Conservation (phyloP, 2,329 filamentous ascomycete species). For the Aspergillus intermedius region DNA sequence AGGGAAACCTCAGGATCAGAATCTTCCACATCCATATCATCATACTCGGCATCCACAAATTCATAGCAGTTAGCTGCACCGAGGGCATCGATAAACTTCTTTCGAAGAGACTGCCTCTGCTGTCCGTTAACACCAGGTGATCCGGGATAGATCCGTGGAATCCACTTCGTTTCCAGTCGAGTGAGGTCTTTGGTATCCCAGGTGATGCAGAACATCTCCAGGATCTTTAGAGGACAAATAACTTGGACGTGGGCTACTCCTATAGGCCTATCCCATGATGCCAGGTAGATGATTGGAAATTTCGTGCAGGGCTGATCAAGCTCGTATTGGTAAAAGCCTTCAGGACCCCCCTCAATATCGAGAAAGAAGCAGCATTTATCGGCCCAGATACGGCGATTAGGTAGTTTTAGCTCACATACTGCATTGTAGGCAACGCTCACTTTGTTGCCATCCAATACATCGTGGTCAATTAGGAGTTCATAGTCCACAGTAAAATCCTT, state of each 20-base stretch:
- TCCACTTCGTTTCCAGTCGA: slow-evolving; percentile 13
- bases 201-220: slow-evolving; percentile 19
- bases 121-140: slow-evolving; percentile 4
- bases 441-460: neutral
- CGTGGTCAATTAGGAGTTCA: slow-evolving; percentile 11
- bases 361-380: slow-evolving; percentile 25
- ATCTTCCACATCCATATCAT: too few relatives aligned
- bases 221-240: slow-evolving; percentile 17
- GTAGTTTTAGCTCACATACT: slow-evolving; percentile 21
- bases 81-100: neutral
- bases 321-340: slow-evolving; percentile 16
- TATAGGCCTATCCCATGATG: slow-evolving; percentile 1
- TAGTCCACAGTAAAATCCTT: slow-evolving; percentile 24
- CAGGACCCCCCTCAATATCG: slow-evolving; percentile 24
- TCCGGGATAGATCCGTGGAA: slow-evolving; percentile 20
- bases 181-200: slow-evolving; percentile 17
- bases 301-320: slow-evolving; percentile 6
- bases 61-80: too few relatives aligned
- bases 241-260: slow-evolving; percentile 18
- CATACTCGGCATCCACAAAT: too few relatives aligned
- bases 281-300: slow-evolving; percentile 16
- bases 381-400: slow-evolving; percentile 24
- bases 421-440: slow-evolving; percentile 20
- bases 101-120: neutral
- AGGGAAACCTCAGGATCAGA: too few relatives aligned